Base-by-base conservation (phyloP, 495 filamentous ascomycete genomes). In the Aspergillus heteromorphus region DNA sequence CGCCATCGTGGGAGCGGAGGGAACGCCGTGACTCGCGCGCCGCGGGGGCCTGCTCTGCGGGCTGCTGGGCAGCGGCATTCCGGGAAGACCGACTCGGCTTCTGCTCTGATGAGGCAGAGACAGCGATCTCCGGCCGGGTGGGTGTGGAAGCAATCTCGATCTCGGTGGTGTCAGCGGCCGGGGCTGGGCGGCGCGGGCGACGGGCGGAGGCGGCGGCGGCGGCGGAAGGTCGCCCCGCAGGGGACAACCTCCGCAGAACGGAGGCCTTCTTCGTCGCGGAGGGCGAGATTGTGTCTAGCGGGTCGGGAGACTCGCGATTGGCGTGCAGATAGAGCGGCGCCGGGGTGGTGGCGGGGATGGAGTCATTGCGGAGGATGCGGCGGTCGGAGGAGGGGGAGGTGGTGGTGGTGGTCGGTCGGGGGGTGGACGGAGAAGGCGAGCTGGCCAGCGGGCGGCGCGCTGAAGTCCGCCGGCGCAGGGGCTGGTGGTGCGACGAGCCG, bases 1-100 rank as follows among this genome's bases (percentile, higher is more conserved):
- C 74, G 19, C 69, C 73, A 58, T 78, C 77, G 29, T 76, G 71
- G 34, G 78, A 81, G 34, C 78, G 75, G 27, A 81, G 62, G 21
- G 71, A 76, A 51, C 78, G 72, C 56, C 76, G 74, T 42, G 73
- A 72, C 40, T 58, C 55, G 16, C 29, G 40, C 52, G 50, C 45
- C 42, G 43, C 40, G 27, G 56, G 53, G 13, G 49, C 38, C 17
- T 53, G 56, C 2, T n/a, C 21, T 21, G 43, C 13, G 6, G 21
- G 43, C 43, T 47, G 21, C 10, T 14, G 21, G 16, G 43, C 43
- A 11, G 16, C 16, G 21, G 16, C 21, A 25, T n/a, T 14, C 14
- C 21, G 43, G 2, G 43, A 27, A 14, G 43, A 29, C 2, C 21
- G 43, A 29, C 3, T 8, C n/a, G 43, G 18, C n/a, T 29, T 47